Evolutionary conservation across 2,329 filamentous ascomycete genomes (phyloP).

Genomic region (Parastagonospora avenae): DNA sequence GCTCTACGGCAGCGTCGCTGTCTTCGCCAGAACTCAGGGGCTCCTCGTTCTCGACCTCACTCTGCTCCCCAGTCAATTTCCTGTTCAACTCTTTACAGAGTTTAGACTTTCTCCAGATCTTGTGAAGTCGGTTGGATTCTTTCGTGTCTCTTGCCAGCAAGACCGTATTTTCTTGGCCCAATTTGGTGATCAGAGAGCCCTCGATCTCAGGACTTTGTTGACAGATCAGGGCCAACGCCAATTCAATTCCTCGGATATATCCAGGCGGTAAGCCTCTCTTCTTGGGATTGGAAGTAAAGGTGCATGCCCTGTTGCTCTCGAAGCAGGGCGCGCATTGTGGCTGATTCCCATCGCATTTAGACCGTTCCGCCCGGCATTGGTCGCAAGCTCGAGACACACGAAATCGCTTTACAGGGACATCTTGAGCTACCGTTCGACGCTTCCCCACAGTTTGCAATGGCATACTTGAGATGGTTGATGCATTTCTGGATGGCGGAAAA

Average conservation of each 20-base stretch:
- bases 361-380: conserved; percentile 67
- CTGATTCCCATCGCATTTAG: conserved; percentile 73
- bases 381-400: conserved; percentile 72
- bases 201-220: conserved; percentile 63
- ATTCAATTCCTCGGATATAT: conserved; percentile 58
- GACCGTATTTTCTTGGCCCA: conserved; percentile 56
- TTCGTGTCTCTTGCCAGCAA: conserved; percentile 58
- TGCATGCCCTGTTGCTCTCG: conserved; percentile 66
- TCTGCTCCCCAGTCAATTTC: conserved; percentile 56
- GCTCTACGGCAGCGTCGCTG: conserved; percentile 23
- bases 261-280: conserved; percentile 76
- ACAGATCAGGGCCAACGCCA: conserved; percentile 58
- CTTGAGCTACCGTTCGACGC: conserved; percentile 19
- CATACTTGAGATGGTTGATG: conserved; percentile 1
- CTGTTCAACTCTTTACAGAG: conserved; percentile 67
- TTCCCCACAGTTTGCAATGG: conserved; percentile 16
- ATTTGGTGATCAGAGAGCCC: conserved; percentile 59
- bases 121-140: conserved; percentile 63
- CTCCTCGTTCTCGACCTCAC: conserved; percentile 10
- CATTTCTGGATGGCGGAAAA: conserved; percentile 3
- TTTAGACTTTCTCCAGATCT: conserved; percentile 65
- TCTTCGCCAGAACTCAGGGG: conserved; percentile 28
- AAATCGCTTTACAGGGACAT: conserved; percentile 55
- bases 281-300: conserved; percentile 73
- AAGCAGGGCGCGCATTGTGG: conserved; percentile 70